Percentiles rank a stretch among this genome's conserved stretches.
phyloP scores from a whole-genome alignment of 805 yeast species.

The Cephaloascus albidus region DNA sequence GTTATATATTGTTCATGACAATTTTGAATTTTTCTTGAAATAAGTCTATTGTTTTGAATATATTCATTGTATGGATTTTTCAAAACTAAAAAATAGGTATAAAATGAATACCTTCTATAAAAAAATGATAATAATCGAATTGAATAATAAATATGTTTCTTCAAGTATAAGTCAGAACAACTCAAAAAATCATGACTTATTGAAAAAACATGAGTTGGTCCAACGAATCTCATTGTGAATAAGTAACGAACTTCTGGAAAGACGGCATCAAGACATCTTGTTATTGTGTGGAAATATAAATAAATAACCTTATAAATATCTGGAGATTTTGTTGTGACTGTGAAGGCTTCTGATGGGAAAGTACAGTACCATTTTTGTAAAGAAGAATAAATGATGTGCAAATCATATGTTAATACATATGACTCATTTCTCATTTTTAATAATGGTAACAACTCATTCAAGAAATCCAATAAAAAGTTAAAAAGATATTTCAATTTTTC shows the following conservation, averaged over 20 bases:
- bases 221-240: not conserved
- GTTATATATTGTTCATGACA: slow-evolving; percentile 7
- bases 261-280: not conserved
- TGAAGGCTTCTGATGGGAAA: not conserved
- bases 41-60: slow-evolving; percentile 6
- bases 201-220: not conserved
- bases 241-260: not conserved
- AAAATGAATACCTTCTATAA: slow-evolving; percentile 1
- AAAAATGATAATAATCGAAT: not conserved
- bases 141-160: not conserved
- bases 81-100: not conserved
- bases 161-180: too few species aligned
- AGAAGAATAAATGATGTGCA: not conserved
- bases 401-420: not conserved
- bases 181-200: not conserved
- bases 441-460: not conserved
- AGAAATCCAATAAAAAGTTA: not conserved
- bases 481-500: not conserved
- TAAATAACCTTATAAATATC: not conserved
- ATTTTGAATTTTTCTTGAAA: slow-evolving; percentile 8
- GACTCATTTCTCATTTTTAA: not conserved
- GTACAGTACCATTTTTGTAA: not conserved
- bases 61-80: not conserved
- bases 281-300: not conserved
- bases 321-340: not conserved